A percentile compares a stretch with the other conserved stretches of the same genome.
phyloP scores from a whole-genome alignment of 1,139 yeast species.

The Suhomyces choctaworum region DNA sequence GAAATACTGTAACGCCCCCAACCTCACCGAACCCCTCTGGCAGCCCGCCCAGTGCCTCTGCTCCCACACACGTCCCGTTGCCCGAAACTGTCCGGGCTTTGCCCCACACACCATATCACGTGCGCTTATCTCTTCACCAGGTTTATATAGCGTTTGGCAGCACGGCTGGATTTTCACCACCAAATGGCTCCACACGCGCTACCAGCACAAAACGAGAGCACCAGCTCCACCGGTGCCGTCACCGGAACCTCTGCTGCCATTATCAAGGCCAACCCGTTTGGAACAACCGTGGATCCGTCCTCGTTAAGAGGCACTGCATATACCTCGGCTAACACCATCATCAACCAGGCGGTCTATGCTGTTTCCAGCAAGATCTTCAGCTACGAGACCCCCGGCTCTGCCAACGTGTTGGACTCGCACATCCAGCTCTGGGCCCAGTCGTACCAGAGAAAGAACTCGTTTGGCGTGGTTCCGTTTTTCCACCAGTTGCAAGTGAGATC shows the following conservation, averaged over 20 bases:
- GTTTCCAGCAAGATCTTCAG: conserved; percentile 66
- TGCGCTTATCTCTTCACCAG: conserved; percentile 6
- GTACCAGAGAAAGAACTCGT: conserved; percentile 52
- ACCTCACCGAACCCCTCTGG: too few species aligned
- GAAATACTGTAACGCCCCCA: too few species aligned
- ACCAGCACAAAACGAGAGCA: conserved; percentile 5
- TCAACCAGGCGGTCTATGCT: conserved; percentile 66
- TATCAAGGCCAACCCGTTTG: conserved; percentile 50
- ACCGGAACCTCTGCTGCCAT: conserved; percentile 1
- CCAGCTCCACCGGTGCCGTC: conserved; percentile 1
- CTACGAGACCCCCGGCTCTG: conserved; percentile 64
- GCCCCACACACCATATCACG: conserved; percentile 10
- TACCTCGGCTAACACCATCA: conserved; percentile 62
- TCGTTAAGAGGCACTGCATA: conserved; percentile 51
- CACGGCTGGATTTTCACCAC: background rate
- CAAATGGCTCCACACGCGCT: conserved; percentile 16
- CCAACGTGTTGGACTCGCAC: conserved; percentile 60
- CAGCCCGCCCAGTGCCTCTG: too few species aligned
- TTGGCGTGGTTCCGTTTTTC: conserved; percentile 57
- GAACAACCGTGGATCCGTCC: conserved; percentile 57
- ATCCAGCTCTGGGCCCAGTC: conserved; percentile 60
- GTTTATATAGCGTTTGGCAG: background rate
- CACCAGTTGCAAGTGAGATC: conserved; percentile 71
- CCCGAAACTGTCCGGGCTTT: too few species aligned
- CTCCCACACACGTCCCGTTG: too few species aligned